Percentiles rank a stretch among this genome's conserved stretches.
phyloP scores from a whole-genome alignment of 2,329 filamentous ascomycete genomes.

The Trichocomaceae sp. region DNA sequence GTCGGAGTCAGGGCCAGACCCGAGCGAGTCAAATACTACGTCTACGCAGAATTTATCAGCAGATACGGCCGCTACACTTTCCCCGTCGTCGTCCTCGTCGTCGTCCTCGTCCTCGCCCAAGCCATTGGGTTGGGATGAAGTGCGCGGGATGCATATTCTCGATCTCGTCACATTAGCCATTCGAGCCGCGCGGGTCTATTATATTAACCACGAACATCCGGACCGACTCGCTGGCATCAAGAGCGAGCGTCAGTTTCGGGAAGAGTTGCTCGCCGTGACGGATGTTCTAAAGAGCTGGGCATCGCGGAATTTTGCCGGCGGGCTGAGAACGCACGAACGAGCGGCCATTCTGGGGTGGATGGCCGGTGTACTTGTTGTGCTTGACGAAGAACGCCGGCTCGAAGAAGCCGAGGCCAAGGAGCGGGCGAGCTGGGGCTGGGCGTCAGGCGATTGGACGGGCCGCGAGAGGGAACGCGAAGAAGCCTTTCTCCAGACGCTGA shows the following conservation, averaged over 20 bases:
- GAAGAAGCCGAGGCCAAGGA: slow-evolving; percentile 68
- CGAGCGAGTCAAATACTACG: slow-evolving; percentile 20
- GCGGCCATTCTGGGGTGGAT: slow-evolving; percentile 74
- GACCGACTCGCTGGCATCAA: slow-evolving; percentile 80
- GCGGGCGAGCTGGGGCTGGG: slow-evolving; percentile 72
- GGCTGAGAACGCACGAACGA: slow-evolving; percentile 71
- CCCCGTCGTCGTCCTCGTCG: slow-evolving; percentile 16
- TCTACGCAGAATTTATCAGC: slow-evolving; percentile 21
- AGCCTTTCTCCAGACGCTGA: slow-evolving; percentile 73
- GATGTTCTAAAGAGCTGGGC: slow-evolving; percentile 91
- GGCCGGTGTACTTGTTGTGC: slow-evolving; percentile 65
- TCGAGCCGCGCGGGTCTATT: slow-evolving; percentile 89
- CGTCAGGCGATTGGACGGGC: slow-evolving; percentile 68
- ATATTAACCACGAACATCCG: slow-evolving; percentile 83
- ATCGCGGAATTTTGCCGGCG: slow-evolving; percentile 74
- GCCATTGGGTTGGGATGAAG: slow-evolving; percentile 68
- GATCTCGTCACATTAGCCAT: slow-evolving; percentile 95
- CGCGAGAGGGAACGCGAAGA: slow-evolving; percentile 71
- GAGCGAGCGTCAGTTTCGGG: slow-evolving; percentile 75
- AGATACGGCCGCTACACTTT: slow-evolving; percentile 19
- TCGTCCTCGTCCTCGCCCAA: slow-evolving; percentile 22
- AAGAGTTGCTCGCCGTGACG: slow-evolving; percentile 77
- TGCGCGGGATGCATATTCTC: slow-evolving; percentile 85
- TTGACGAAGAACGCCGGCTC: slow-evolving; percentile 68
- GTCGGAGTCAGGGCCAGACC: slow-evolving; percentile 25